These are phyloP conservation scores for Fusarium sp. DNA, from an alignment of 2,329 filamentous ascomycete species.

Conservation along the genomic window DNA sequence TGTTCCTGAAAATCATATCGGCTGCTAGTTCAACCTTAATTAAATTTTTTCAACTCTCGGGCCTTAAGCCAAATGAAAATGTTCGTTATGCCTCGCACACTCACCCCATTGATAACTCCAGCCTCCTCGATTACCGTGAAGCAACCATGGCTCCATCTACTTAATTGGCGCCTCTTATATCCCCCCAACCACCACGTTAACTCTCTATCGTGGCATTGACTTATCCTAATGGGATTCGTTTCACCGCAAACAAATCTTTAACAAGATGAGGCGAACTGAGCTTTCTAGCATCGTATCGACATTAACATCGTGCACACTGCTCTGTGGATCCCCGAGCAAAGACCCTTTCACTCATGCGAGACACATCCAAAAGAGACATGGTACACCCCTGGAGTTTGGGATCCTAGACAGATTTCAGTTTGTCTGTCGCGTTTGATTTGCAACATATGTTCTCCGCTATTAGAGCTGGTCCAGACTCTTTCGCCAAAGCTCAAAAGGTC, in stretches of 20 bases:
- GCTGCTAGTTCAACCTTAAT: background rate
- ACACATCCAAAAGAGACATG: constrained; percentile 32
- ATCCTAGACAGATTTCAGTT: background rate
- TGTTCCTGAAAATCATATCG: constrained; percentile 4
- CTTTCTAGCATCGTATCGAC: background rate
- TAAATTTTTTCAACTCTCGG: background rate
- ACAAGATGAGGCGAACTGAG: background rate
- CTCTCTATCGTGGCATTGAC: background rate
- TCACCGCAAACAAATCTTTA: constrained; percentile 1
- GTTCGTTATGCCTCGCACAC: background rate
- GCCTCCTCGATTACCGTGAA: constrained; percentile 18
- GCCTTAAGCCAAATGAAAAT: background rate
- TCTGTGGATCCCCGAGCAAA: background rate
- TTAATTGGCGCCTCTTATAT: background rate
- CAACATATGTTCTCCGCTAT: constrained; percentile 4
- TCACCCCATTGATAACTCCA: constrained; percentile 1
- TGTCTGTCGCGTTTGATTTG: background rate
- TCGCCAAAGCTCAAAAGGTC: background rate
- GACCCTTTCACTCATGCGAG: constrained; percentile 32
- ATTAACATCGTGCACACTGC: constrained; percentile 4
- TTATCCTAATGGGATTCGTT: background rate
- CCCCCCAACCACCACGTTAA: constrained; percentile 5
- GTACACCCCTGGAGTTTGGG: constrained; percentile 14
- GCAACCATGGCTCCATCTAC: constrained; percentile 2
- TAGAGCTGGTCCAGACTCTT: constrained; percentile 8